Percentiles rank a stretch among this genome's conserved stretches.
Evolutionary conservation across 2,329 filamentous ascomycete species (phyloP).

Genomic region (Pseudocercospora vitis): DNA sequence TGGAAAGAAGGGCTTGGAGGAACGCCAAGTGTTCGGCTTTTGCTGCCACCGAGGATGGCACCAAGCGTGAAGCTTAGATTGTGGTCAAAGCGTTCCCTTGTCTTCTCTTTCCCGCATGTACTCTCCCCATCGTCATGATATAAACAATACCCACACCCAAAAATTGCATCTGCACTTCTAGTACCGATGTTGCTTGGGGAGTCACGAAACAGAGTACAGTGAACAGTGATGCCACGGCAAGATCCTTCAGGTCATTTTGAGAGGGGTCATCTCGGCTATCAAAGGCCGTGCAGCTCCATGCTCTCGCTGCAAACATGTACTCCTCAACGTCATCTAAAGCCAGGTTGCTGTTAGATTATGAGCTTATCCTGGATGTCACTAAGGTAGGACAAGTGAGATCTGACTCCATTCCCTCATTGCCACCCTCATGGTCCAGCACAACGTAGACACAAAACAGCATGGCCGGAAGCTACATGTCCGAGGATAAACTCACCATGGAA

Average conservation of each 20-base stretch:
- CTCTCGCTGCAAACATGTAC: not conserved
- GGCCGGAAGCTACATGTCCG: constrained; percentile 10
- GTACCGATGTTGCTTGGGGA: not conserved
- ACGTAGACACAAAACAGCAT: not conserved
- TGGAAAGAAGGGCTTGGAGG: too few species aligned
- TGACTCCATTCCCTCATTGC: too few species aligned
- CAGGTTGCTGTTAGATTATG: not conserved
- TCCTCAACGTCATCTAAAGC: not conserved
- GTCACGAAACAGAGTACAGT: not conserved
- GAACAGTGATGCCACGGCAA: not conserved
- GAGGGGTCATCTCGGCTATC: constrained; percentile 3
- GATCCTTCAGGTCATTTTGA: not conserved
- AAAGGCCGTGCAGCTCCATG: not conserved
- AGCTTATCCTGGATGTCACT: not conserved
- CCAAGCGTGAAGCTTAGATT: not conserved
- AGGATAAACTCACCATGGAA: constrained; percentile 3
- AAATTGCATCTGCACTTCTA: not conserved
- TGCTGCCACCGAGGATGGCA: too few species aligned
- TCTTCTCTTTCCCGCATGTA: not conserved
- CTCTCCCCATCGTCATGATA: too few species aligned
- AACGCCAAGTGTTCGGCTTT: too few species aligned
- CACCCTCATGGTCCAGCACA: too few species aligned
- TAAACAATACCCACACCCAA: too few species aligned
- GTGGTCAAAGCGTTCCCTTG: not conserved
- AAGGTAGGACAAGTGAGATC: not conserved